A percentile compares a stretch with the other conserved stretches of the same genome.
phyloP scores from a whole-genome alignment of 306 rosid species.

The Lotus japonicus region DNA sequence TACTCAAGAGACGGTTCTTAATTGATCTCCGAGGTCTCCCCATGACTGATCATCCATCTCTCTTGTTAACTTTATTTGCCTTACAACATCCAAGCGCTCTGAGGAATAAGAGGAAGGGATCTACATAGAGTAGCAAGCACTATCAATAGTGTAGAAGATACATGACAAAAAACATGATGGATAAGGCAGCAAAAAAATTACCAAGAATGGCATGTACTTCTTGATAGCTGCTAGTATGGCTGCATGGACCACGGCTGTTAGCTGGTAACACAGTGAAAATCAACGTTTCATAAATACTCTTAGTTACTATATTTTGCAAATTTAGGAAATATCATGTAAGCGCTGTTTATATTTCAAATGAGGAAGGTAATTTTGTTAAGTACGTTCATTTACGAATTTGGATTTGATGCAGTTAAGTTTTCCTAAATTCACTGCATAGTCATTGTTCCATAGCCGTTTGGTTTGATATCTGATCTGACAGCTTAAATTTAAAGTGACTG shows the following conservation, averaged over 20 bases:
- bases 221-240: conserved; percentile 68
- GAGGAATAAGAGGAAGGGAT: conserved; percentile 64
- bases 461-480: too few relatives aligned
- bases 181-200: conserved; percentile 17
- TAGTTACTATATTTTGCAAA: background rate
- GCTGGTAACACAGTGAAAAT: conserved; percentile 25
- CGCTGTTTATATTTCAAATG: background rate
- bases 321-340: background rate
- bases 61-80: conserved; percentile 53
- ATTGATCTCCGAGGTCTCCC: conserved; percentile 39
- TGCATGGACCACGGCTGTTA: conserved; percentile 64
- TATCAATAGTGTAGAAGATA: background rate
- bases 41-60: conserved; percentile 41
- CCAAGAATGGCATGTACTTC: conserved; percentile 56
- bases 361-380: too few relatives aligned
- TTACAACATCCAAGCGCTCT: conserved; percentile 53
- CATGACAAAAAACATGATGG: background rate
- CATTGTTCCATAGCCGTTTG: too few relatives aligned
- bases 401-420: too few relatives aligned
- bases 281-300: background rate
- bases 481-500: too few relatives aligned
- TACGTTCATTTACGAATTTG: too few relatives aligned
- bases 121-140: conserved; percentile 24
- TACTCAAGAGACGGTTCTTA: conserved; percentile 23
- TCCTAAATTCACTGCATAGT: too few relatives aligned